phyloP scores from a whole-genome alignment of 148 eudicot species.

The Chenopodium album region DNA sequence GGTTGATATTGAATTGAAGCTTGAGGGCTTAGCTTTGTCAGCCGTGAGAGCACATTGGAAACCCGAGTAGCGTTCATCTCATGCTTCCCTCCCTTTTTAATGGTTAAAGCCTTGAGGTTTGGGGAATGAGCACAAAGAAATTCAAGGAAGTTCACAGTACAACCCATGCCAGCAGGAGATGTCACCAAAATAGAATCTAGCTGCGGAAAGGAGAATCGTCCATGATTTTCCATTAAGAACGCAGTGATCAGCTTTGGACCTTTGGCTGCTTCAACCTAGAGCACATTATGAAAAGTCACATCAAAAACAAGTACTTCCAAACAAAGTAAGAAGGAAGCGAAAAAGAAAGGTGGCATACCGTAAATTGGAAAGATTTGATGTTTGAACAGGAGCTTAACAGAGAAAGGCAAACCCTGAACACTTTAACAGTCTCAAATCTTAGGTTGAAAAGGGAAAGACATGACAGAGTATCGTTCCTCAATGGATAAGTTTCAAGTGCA shows the following conservation, averaged over 20 bases:
- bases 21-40: neutral
- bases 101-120: neutral
- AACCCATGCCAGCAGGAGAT: conserved; percentile 7
- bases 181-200: neutral
- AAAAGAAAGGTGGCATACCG: conserved; percentile 11
- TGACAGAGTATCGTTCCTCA: conserved; percentile 1
- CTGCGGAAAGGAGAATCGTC: neutral
- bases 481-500: neutral
- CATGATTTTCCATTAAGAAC: conserved; percentile 5
- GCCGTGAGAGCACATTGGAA: neutral
- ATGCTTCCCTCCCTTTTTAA: neutral
- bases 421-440: conserved; percentile 1
- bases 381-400: conserved; percentile 8
- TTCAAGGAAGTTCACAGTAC: neutral
- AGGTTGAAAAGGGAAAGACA: neutral
- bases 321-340: neutral
- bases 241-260: neutral
- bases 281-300: neutral
- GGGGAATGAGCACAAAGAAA: conserved; percentile 14
- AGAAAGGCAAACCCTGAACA: conserved; percentile 5
- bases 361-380: neutral
- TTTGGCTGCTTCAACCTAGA: conserved; percentile 16
- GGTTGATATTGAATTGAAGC: conserved; percentile 1
- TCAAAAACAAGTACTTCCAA: neutral
- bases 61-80: neutral